These are phyloP conservation scores for Stephania yunnanensis DNA, from an alignment of 164 flowering plant species.

Conservation along the genomic window DNA sequence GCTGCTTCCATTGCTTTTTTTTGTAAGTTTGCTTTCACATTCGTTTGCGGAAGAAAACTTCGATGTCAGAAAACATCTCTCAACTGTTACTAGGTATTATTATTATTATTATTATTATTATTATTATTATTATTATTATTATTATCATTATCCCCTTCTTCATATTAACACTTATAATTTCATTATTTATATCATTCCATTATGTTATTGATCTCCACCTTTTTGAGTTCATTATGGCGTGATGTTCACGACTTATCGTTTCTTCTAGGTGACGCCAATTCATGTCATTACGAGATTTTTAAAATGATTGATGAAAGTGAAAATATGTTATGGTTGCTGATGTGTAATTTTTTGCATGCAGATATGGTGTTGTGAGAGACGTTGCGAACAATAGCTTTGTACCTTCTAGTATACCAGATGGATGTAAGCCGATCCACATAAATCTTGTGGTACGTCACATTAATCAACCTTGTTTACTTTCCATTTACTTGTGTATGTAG, in stretches of 20 bases:
- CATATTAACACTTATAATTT: too few species aligned
- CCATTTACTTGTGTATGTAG: not conserved
- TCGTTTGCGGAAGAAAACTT: constrained; percentile 21
- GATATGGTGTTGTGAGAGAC: constrained; percentile 54
- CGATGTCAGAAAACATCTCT: constrained; percentile 41
- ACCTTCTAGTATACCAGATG: constrained; percentile 43
- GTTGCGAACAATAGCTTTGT: constrained; percentile 29
- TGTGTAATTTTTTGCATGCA: constrained; percentile 16
- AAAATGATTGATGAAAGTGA: too few species aligned
- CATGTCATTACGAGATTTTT: too few species aligned
- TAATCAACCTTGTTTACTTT: too few species aligned
- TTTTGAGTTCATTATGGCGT: not conserved
- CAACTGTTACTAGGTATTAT: constrained; percentile 32
- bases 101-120: constrained; percentile 1
- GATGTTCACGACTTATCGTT: not conserved
- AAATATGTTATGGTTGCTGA: not conserved
- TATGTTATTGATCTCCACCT: too few species aligned
- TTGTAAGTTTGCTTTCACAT: not conserved
- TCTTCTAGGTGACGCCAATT: too few species aligned
- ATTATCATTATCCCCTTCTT: not conserved
- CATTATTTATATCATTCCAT: too few species aligned
- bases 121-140: not conserved
- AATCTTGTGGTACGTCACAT: constrained; percentile 32
- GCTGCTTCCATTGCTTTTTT: not conserved
- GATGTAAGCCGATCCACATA: constrained; percentile 66